phyloP scores from a whole-genome alignment of 2,329 filamentous ascomycete species.

The Dendrostoma leiphaemia region DNA sequence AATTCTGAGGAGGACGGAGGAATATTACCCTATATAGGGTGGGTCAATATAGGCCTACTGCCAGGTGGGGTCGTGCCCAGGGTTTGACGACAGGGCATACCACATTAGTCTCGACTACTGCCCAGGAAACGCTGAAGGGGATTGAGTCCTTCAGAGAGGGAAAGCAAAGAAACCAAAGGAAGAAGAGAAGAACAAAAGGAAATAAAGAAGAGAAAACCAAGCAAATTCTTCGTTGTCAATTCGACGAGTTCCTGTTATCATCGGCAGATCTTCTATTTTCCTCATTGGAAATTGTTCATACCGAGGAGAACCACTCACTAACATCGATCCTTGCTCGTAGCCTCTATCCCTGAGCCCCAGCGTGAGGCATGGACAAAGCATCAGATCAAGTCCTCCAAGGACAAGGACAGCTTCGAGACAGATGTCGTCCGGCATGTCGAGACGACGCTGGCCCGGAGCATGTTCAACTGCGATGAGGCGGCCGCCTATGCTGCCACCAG shows the following conservation, averaged over 20 bases:
- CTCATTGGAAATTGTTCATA: background rate
- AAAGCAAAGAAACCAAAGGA: too few relatives aligned
- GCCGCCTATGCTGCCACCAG: constrained; percentile 91
- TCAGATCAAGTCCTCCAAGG: constrained; percentile 66
- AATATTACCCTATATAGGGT: background rate
- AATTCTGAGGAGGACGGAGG: background rate
- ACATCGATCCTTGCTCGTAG: constrained; percentile 33
- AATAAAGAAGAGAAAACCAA: too few relatives aligned
- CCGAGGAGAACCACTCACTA: background rate
- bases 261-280: too few relatives aligned
- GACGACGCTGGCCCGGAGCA: constrained; percentile 89
- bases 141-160: too few relatives aligned
- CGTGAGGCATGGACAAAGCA: constrained; percentile 73
- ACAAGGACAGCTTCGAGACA: constrained; percentile 79
- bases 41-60: background rate
- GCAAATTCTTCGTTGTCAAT: too few relatives aligned
- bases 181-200: too few relatives aligned
- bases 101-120: too few relatives aligned
- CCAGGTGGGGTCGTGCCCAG: too few relatives aligned
- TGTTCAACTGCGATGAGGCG: constrained; percentile 97
- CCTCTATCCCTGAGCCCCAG: constrained; percentile 83
- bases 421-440: constrained; percentile 94
- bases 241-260: too few relatives aligned
- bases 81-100: too few relatives aligned
- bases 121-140: too few relatives aligned